Percentiles rank a stretch among this genome's conserved stretches.
Evolutionary conservation across 2,329 filamentous ascomycete species (phyloP).

Genomic region (Fusarium virguliforme): DNA sequence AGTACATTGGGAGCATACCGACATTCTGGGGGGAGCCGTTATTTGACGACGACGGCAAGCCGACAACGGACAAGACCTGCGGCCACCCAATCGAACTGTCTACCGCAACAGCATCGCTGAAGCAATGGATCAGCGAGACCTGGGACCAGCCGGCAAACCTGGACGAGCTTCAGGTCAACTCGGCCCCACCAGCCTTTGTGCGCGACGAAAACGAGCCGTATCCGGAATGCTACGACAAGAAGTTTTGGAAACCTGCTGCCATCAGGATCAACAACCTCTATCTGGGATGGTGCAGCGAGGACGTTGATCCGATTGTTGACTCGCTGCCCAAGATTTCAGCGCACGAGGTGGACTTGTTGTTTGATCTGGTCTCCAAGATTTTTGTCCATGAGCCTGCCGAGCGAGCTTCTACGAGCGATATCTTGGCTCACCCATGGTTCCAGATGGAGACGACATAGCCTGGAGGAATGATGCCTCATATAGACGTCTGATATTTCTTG

Average conservation of each 20-base stretch:
- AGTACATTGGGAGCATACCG: conserved; percentile 28
- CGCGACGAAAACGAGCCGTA: conserved; percentile 16
- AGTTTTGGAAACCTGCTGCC: conserved; percentile 31
- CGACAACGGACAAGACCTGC: conserved; percentile 8
- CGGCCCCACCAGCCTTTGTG: not conserved
- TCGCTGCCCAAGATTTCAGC: conserved; percentile 23
- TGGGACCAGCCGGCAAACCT: conserved; percentile 24
- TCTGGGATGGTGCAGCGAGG: conserved; percentile 21
- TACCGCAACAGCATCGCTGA: not conserved
- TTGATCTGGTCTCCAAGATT: conserved; percentile 27
- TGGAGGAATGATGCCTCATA: not conserved
- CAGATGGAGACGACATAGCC: conserved; percentile 8
- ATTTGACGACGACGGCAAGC: conserved; percentile 24
- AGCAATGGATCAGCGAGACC: conserved; percentile 16
- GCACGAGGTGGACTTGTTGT: conserved; percentile 23
- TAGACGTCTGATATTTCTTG: too few relatives aligned
- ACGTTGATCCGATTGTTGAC: conserved; percentile 24
- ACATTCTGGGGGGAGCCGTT: conserved; percentile 21
- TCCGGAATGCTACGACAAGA: conserved; percentile 19
- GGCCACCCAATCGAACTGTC: not conserved
- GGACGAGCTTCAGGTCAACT: not conserved
- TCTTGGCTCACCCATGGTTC: conserved; percentile 34
- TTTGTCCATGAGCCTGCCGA: conserved; percentile 33
- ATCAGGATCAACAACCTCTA: conserved; percentile 20
- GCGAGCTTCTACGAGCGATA: conserved; percentile 10